These are phyloP conservation scores for Lentinus tigrinus DNA, from an alignment of 768 basidiomycete species.

Conservation along the genomic window DNA sequence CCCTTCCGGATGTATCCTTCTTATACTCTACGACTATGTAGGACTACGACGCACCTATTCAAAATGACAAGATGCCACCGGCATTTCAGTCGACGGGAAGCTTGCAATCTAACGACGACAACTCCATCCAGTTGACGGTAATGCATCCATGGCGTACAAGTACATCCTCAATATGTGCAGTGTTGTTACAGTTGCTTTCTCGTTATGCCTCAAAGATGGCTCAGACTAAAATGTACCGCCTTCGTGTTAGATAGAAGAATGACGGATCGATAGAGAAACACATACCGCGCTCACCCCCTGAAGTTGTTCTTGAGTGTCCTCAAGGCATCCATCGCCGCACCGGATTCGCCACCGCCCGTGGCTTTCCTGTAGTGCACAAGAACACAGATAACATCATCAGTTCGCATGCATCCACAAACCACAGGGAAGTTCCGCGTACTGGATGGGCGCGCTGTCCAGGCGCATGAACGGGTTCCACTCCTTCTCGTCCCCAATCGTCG, in stretches of 20 bases:
- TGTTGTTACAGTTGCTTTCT: neutral
- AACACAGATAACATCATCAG: neutral
- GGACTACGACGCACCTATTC: too few relatives aligned
- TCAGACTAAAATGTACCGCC: neutral
- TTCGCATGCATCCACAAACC: neutral
- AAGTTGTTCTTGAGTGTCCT: conserved; percentile 85
- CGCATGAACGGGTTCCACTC: conserved; percentile 97
- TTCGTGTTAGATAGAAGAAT: neutral
- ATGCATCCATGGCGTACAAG: neutral
- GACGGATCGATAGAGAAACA: neutral
- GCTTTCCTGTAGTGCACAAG: conserved; percentile 45
- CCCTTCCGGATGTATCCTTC: neutral
- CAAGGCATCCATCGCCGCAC: conserved; percentile 68
- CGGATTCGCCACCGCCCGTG: conserved; percentile 43
- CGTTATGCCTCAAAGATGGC: neutral
- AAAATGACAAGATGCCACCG: neutral
- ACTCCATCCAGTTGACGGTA: neutral
- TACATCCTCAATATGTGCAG: neutral
- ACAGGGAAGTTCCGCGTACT: conserved; percentile 41
- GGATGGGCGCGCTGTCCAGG: conserved; percentile 56
- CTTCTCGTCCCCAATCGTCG: conserved; percentile 92
- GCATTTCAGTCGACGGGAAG: neutral
- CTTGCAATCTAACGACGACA: neutral
- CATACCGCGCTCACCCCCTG: conserved; percentile 49
- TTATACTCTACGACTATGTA: neutral